phyloP scores from a whole-genome alignment of 208 protist genomes.

The Leishmania martiniquensis region DNA sequence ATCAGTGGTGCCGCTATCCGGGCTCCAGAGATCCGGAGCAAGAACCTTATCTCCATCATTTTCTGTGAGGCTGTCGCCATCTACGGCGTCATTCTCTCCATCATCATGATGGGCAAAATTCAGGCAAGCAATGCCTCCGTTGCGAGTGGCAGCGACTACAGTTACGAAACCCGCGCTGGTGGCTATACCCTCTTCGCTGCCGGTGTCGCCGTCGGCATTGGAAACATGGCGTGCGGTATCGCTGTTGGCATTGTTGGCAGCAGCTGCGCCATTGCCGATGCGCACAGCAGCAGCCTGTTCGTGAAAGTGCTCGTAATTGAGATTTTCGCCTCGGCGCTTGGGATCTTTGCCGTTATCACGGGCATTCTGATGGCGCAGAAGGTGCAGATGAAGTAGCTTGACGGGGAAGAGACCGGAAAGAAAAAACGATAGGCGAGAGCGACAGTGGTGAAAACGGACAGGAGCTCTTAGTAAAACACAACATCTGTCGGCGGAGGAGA shows the following conservation, averaged over 20 bases:
- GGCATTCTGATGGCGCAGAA: slow-evolving; percentile 95
- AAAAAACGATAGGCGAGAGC: neutral
- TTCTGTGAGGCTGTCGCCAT: slow-evolving; percentile 99
- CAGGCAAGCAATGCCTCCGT: slow-evolving; percentile 59
- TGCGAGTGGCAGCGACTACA: slow-evolving; percentile 43
- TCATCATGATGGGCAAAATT: slow-evolving; percentile 97
- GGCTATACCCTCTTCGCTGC: slow-evolving; percentile 96
- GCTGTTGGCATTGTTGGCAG: slow-evolving; percentile 97
- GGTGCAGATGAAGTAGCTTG: slow-evolving; percentile 67
- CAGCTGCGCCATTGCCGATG: slow-evolving; percentile 96
- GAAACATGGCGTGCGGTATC: slow-evolving; percentile 96
- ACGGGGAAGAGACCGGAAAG: neutral
- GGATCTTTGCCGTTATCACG: slow-evolving; percentile 98
- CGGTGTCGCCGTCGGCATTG: slow-evolving; percentile 95
- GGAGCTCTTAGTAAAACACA: neutral
- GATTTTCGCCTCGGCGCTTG: slow-evolving; percentile 97
- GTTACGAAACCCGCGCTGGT: slow-evolving; percentile 48
- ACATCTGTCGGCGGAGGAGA: neutral
- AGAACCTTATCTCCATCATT: slow-evolving; percentile 97
- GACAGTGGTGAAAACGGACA: neutral
- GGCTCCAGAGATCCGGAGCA: slow-evolving; percentile 89
- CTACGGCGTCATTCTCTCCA: slow-evolving; percentile 99
- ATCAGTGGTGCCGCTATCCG: slow-evolving; percentile 90
- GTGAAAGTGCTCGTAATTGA: slow-evolving; percentile 98
- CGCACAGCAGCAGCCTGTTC: slow-evolving; percentile 94